Evolutionary conservation across 2,329 filamentous ascomycete genomes (phyloP).

Genomic region (Myotisia sp.): DNA sequence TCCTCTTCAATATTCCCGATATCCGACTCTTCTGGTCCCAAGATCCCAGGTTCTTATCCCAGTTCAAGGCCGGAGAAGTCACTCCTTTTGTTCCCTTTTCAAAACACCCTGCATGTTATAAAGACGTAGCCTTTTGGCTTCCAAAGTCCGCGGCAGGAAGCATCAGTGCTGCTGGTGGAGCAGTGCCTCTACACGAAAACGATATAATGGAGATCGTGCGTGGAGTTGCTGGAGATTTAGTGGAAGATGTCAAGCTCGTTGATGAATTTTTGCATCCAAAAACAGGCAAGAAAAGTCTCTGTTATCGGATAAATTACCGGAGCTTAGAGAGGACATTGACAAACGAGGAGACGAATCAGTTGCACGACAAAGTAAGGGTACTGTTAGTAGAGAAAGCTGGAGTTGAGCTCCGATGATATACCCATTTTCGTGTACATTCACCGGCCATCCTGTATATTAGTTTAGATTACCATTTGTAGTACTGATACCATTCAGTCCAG

Average conservation of each 20-base stretch:
- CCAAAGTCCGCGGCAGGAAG: conserved; percentile 28
- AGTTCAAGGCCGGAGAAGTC: conserved; percentile 50
- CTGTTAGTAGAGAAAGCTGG: conserved; percentile 56
- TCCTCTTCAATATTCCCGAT: conserved; percentile 89
- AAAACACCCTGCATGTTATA: conserved; percentile 75
- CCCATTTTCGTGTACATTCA: neutral
- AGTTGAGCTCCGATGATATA: conserved; percentile 56
- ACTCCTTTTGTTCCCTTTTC: conserved; percentile 72
- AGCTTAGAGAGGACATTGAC: conserved; percentile 83
- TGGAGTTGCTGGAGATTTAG: conserved; percentile 62
- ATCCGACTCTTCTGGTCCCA: conserved; percentile 92
- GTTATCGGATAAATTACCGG: conserved; percentile 86
- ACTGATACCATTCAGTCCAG: neutral
- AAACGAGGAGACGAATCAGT: conserved; percentile 59
- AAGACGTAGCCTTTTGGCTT: conserved; percentile 93
- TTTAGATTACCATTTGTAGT: neutral
- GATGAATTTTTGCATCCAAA: conserved; percentile 85
- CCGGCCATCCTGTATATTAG: neutral
- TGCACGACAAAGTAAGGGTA: conserved; percentile 55
- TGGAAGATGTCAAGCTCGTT: conserved; percentile 72
- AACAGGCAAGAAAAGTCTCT: conserved; percentile 67
- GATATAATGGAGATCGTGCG: conserved; percentile 94
- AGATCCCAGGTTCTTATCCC: conserved; percentile 69
- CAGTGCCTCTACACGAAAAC: conserved; percentile 65
- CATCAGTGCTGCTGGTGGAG: conserved; percentile 25